These are phyloP conservation scores for Coprinellus micaceus DNA, from an alignment of 768 basidiomycete genomes.

Conservation along the genomic window DNA sequence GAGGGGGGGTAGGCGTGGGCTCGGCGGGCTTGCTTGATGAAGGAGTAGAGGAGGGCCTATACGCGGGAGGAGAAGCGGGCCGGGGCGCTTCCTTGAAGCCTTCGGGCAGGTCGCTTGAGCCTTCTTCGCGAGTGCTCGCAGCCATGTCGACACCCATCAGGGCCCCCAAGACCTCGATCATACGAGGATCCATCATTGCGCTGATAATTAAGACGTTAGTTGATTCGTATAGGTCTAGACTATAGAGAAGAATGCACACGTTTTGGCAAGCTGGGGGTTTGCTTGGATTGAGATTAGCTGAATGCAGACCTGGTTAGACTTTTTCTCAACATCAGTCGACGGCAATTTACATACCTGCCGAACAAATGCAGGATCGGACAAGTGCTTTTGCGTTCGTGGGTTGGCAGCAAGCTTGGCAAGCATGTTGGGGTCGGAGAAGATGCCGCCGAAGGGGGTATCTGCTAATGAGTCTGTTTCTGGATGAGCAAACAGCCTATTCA, in stretches of 20 bases:
- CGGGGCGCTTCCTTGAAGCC: constrained; percentile 75
- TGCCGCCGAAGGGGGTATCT: constrained; percentile 47
- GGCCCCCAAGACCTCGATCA: constrained; percentile 91
- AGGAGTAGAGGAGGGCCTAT: constrained; percentile 37
- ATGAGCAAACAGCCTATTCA: constrained; percentile 26
- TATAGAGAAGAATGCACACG: constrained; percentile 27
- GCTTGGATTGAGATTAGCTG: constrained; percentile 67
- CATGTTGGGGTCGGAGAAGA: constrained; percentile 84
- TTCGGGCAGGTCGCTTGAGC: constrained; percentile 63
- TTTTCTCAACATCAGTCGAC: constrained; percentile 6
- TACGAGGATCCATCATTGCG: constrained; percentile 76
- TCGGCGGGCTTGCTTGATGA: constrained; percentile 35
- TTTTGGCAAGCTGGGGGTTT: constrained; percentile 62
- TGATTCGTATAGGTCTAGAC: neutral
- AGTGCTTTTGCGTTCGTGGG: constrained; percentile 79
- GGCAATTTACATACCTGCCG: constrained; percentile 47
- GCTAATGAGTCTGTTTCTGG: constrained; percentile 48
- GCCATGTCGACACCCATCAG: constrained; percentile 92
- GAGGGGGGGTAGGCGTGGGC: constrained; percentile 37
- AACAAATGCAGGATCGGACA: constrained; percentile 80
- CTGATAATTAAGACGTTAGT: constrained; percentile 24
- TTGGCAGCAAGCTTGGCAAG: constrained; percentile 81
- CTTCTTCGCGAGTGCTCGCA: constrained; percentile 80
- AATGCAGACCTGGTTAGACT: constrained; percentile 23
- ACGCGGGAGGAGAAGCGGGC: constrained; percentile 34